phyloP scores from a whole-genome alignment of 2,329 filamentous ascomycete genomes.

The Erysiphe pulchra region DNA sequence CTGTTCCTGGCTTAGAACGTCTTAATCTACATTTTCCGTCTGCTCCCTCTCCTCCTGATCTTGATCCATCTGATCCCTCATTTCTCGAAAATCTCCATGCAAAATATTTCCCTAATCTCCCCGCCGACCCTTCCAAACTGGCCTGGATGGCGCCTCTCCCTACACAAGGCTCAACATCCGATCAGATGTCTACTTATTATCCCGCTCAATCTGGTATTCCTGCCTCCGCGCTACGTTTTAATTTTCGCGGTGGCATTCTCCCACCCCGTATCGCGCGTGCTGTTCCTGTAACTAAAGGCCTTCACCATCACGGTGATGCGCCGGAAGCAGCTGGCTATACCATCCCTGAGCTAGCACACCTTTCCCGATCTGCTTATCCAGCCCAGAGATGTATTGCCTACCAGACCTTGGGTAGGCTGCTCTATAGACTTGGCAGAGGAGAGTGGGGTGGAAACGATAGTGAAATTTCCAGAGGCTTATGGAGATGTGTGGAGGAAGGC shows the following conservation, averaged over 20 bases:
- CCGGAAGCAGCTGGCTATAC: conserved; percentile 92
- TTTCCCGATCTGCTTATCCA: conserved; percentile 59
- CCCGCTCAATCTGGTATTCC: conserved; percentile 47
- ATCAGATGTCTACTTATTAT: conserved; percentile 56
- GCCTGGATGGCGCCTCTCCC: conserved; percentile 70
- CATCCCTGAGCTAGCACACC: conserved; percentile 55
- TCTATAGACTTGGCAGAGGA: conserved; percentile 58
- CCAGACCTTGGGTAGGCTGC: conserved; percentile 63
- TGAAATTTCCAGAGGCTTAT: conserved; percentile 53
- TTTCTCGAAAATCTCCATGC: conserved; percentile 67
- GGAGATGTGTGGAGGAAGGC: conserved; percentile 53
- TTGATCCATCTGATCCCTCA: conserved; percentile 59
- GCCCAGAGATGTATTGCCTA: conserved; percentile 79
- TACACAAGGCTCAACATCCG: conserved; percentile 34
- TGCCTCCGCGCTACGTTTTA: conserved; percentile 61
- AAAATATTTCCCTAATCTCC: conserved; percentile 80
- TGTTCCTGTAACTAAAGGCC: conserved; percentile 51
- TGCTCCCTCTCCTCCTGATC: conserved; percentile 31
- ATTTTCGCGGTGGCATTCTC: conserved; percentile 59
- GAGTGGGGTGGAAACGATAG: conserved; percentile 41
- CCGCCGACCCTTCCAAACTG: conserved; percentile 61
- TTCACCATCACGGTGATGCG: conserved; percentile 83
- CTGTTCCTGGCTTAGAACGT: conserved; percentile 12
- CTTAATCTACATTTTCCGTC: conserved; percentile 16
- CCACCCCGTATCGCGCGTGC: conserved; percentile 48